Percentiles rank a stretch among this genome's conserved stretches.
Evolutionary conservation across 495 filamentous ascomycete genomes (phyloP).

Genomic region (Sabuloglossum arenarium): DNA sequence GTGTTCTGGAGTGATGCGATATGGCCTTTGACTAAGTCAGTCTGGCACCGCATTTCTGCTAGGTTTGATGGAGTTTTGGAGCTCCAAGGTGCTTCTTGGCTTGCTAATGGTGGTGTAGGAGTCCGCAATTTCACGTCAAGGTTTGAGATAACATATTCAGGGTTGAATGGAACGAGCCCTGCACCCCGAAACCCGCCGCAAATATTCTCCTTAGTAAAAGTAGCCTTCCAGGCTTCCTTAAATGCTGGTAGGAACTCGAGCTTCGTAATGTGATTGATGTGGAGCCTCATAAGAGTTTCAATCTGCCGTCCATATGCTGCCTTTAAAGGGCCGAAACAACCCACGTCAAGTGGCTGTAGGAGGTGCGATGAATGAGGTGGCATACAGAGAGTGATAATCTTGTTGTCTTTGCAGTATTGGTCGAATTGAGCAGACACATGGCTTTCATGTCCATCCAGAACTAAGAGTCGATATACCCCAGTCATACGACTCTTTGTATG

Average conservation of each 20-base stretch:
- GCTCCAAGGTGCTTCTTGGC: too few species aligned
- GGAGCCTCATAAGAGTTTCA: background rate
- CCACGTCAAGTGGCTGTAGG: conserved; percentile 8
- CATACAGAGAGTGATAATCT: conserved; percentile 15
- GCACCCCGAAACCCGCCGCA: background rate
- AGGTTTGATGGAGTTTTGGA: too few species aligned
- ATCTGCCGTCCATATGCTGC: conserved; percentile 5
- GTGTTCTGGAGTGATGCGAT: too few species aligned
- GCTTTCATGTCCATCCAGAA: conserved; percentile 11
- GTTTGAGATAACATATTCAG: background rate
- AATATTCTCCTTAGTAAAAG: conserved; percentile 2
- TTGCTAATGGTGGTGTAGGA: background rate
- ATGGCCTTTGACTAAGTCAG: too few species aligned
- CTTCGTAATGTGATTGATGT: conserved; percentile 9
- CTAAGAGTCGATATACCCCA: conserved; percentile 13
- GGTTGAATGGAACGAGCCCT: background rate
- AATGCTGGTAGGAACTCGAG: conserved; percentile 9
- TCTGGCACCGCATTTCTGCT: too few species aligned
- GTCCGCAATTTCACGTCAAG: background rate
- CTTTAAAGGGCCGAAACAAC: conserved; percentile 9
- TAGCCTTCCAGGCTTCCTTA: background rate
- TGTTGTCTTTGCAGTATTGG: conserved; percentile 10
- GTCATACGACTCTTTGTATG: conserved; percentile 2
- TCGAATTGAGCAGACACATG: conserved; percentile 11
- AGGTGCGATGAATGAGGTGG: conserved; percentile 6